Evolutionary conservation across 192 early-diverging fungal genomes (phyloP).

Genomic region (Chytriomyces confervae): DNA sequence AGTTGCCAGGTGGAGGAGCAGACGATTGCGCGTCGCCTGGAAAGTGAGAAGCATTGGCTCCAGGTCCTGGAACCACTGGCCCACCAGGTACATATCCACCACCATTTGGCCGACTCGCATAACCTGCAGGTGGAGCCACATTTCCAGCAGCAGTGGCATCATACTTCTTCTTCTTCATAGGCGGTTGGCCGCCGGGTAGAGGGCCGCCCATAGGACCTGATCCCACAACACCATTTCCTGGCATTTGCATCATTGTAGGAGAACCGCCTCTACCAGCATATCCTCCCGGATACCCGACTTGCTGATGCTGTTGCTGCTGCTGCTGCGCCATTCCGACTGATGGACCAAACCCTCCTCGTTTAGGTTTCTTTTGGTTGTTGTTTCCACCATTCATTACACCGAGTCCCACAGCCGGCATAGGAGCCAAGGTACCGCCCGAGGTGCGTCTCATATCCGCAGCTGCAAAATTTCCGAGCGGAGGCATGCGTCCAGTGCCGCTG

Average conservation of each 20-base stretch:
- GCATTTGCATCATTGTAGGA: background rate
- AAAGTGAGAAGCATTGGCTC: background rate
- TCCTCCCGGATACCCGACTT: background rate
- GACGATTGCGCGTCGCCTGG: conserved; percentile 15
- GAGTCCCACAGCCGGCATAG: background rate
- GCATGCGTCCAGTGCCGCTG: background rate
- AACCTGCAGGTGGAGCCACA: background rate
- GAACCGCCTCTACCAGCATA: background rate
- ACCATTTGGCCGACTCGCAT: background rate
- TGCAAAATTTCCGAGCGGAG: conserved; percentile 12
- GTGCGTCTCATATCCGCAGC: background rate
- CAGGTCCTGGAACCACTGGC: conserved; percentile 14
- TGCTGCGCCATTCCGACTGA: background rate
- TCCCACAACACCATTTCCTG: no score
- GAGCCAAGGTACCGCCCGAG: background rate
- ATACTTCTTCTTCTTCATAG: conserved; percentile 43
- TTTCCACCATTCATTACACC: background rate
- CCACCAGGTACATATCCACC: conserved; percentile 28
- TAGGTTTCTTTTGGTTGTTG: background rate
- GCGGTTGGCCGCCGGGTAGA: background rate
- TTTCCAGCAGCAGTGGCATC: background rate
- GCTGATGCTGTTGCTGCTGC: background rate
- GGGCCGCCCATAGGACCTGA: no score
- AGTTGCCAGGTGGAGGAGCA: background rate
- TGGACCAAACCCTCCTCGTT: no score